Percentiles rank a stretch among this genome's conserved stretches.
Evolutionary conservation across 2,329 filamentous ascomycete genomes (phyloP).

Genomic region (Cladosporium velox): DNA sequence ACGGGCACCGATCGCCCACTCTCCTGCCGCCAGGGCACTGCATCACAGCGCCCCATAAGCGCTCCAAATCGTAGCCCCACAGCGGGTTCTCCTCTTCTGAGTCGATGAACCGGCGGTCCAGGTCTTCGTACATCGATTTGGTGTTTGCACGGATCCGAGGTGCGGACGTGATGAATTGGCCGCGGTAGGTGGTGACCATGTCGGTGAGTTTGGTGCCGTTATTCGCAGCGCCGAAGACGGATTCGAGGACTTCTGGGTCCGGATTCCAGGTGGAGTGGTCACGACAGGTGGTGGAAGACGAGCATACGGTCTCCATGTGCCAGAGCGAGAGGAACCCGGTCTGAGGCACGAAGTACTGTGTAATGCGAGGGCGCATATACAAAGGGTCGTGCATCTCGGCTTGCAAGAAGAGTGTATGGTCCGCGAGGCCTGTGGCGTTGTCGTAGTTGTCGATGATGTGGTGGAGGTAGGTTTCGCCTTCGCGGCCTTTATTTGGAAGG

Average conservation of each 20-base stretch:
- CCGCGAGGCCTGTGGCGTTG: slow-evolving; percentile 37
- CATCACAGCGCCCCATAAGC: slow-evolving; percentile 42
- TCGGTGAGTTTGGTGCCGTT: slow-evolving; percentile 22
- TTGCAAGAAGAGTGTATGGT: slow-evolving; percentile 53
- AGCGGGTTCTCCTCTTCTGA: slow-evolving; percentile 37
- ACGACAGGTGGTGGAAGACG: slow-evolving; percentile 41
- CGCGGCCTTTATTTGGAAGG: slow-evolving; percentile 47
- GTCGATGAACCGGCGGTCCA: slow-evolving; percentile 33
- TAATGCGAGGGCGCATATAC: slow-evolving; percentile 42
- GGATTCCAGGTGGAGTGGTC: slow-evolving; percentile 46
- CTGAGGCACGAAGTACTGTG: slow-evolving; percentile 41
- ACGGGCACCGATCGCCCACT: slow-evolving; percentile 31
- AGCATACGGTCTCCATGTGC: slow-evolving; percentile 36
- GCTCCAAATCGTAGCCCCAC: slow-evolving; percentile 42
- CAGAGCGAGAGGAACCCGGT: slow-evolving; percentile 52
- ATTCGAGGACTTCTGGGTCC: slow-evolving; percentile 40
- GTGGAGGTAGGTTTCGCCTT: slow-evolving; percentile 49
- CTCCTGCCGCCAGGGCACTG: slow-evolving; percentile 34
- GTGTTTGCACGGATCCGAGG: slow-evolving; percentile 44
- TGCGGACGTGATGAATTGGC: slow-evolving; percentile 51
- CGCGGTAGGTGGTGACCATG: slow-evolving; percentile 48
- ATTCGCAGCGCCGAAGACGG: slow-evolving; percentile 37
- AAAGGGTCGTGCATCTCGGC: slow-evolving; percentile 46
- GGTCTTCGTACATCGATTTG: slow-evolving; percentile 39
- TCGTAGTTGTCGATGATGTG: slow-evolving; percentile 49